Evolutionary conservation across 2,329 filamentous ascomycete species (phyloP), one percentile per base, ranked within the genome.

Genomic region (Penicillium italicum): DNA sequence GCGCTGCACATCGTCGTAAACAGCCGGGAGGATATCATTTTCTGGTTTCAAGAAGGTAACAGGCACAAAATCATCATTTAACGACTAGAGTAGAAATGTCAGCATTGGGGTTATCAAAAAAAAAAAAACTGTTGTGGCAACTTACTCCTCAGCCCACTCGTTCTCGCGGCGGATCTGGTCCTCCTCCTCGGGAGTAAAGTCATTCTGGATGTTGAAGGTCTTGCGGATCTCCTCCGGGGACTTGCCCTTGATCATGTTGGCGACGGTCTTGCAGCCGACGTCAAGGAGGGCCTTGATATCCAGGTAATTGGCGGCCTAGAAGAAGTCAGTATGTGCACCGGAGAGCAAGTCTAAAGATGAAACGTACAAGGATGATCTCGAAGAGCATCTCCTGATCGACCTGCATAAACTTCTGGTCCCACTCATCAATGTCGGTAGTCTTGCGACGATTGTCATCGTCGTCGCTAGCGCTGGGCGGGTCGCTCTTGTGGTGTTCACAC

Each of bases 161-260:
- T 94, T 94, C 81, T 94, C 90, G 4, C 90, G 85, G 55, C 90
- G 88, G 62, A 94, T 99, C 82, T 99, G 94, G 72, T 99, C 94
- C 77, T 99, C 94, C 79, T 99, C 94, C 77, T 99, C 94, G 2
- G 93, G 91, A 0, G 94, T 97, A 79, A 99, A 99, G 76, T 99
- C 94, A 69, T 99, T 99, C 70, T 95, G 94, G 70, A 99, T 99
- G 80, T 99, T 99, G 82, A 99, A 99, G 0, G 94, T 99, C 83
- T 97, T 99, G 49, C 94, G 90, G 69, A 99, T 99, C 80, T 99
- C 94, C 75, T 99, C 94, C 3, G 94, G 94, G 0, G 91, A 96
- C 83, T 99, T 99, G 79, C 94, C 94, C 89, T 99, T 99, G 82
- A 99, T 99, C 94, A 99, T 99, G 79, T 99, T 99, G 60, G 94